Base-by-base conservation (phyloP, 1,284 basidiomycete genomes). In the Porodaedalea pini region DNA sequence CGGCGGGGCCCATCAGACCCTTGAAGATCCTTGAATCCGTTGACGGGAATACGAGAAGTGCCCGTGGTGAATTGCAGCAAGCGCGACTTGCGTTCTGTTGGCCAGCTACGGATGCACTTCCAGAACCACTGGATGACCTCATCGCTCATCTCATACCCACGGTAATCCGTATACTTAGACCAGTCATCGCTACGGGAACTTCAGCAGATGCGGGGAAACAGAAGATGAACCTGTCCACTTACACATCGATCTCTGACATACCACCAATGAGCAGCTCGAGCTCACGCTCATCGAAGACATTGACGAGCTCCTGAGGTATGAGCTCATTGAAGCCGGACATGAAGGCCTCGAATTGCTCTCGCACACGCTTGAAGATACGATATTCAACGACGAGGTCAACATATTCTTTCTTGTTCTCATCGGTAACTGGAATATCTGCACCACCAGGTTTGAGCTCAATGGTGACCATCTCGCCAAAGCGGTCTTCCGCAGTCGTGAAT, bases 51-150 rank as follows among this genome's bases (percentile, higher is more conserved):
- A 65, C 96, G 82, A 34, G 92, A 95, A 7, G 97, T 99, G 41
- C 97, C 97, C 3, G 97, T 99, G 5, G 95, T 94, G 72, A 99
- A 98, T 73, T 99, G 96, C 51, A 97, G 74, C 58, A 98, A 75
- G 7, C 96, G 88, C 48, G 91, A 92, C 76, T 98, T 98, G 71
- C 94, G 87, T 75, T 99, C 97, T 0, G 94, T 81, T 5, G 96
- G 94, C 96, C 96, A 99, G 53, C 88, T 87, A 56, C 91, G 86
- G 58, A 99, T 92, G 67, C 93, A 95, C 76, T 98, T 90, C 97
- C 97, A 99, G 84, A 99, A 99, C 97, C 97, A 99, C 71, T 98
- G 93, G 63, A 99, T 93, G 60, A 99, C 96, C 71, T 95, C 89
- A 71, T 96, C 93, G 27, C 84, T 89, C 73, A 88, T 88, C 70